These are phyloP conservation scores for Calonectria pseudoreteaudii DNA, from an alignment of 2,329 filamentous ascomycete genomes.

Conservation along the genomic window DNA sequence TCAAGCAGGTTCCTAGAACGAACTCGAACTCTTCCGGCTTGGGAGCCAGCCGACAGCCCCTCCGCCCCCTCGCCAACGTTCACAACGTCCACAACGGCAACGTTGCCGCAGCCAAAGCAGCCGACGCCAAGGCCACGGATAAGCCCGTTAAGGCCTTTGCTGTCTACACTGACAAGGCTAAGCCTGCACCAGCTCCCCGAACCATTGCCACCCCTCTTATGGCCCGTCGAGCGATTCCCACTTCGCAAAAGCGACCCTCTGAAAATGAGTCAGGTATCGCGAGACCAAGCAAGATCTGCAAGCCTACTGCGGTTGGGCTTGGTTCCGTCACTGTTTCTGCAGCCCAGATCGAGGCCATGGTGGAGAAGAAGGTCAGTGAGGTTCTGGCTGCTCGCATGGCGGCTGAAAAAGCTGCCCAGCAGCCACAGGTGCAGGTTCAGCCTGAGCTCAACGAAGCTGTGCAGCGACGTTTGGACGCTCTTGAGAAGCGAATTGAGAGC, in stretches of 20 bases:
- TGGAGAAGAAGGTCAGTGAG: slow-evolving; percentile 91
- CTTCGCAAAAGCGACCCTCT: slow-evolving; percentile 56
- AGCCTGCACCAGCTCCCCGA: slow-evolving; percentile 52
- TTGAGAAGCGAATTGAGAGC: slow-evolving; percentile 85
- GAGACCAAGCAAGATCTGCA: slow-evolving; percentile 61
- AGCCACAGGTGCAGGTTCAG: slow-evolving; percentile 48
- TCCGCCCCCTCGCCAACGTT: slow-evolving; percentile 80
- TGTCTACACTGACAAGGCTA: slow-evolving; percentile 83
- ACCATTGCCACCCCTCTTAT: slow-evolving; percentile 50
- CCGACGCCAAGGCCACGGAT: slow-evolving; percentile 59
- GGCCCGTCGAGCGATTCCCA: slow-evolving; percentile 46
- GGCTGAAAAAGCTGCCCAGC: slow-evolving; percentile 53
- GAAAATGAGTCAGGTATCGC: slow-evolving; percentile 51
- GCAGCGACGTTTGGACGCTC: slow-evolving; percentile 81
- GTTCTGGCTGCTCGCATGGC: slow-evolving; percentile 81
- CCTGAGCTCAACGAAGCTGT: slow-evolving; percentile 79
- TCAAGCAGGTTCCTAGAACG: slow-evolving; percentile 77
- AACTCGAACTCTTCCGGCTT: slow-evolving; percentile 52
- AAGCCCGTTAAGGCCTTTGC: slow-evolving; percentile 87
- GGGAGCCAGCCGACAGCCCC: slow-evolving; percentile 74
- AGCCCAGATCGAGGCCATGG: slow-evolving; percentile 87
- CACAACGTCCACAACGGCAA: slow-evolving; percentile 78
- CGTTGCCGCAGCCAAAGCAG: slow-evolving; percentile 52
- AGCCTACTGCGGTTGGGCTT: slow-evolving; percentile 40
- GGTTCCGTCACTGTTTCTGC: slow-evolving; percentile 67